These are phyloP conservation scores for Sugiyamaella paludigena DNA, from an alignment of 1,139 yeast species.

Conservation along the genomic window DNA sequence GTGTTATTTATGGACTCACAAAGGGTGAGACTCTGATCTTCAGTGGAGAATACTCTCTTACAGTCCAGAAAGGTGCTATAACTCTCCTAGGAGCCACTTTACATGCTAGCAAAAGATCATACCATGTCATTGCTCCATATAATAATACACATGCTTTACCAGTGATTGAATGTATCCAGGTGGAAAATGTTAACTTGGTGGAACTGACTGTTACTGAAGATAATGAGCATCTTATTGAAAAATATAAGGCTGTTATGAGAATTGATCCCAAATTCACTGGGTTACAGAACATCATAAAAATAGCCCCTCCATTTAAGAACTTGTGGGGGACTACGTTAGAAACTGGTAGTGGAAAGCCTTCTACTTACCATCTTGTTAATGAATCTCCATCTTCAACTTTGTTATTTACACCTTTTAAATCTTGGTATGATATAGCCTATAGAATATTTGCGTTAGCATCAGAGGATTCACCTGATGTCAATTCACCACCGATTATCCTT, in stretches of 20 bases:
- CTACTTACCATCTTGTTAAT: constrained; percentile 8
- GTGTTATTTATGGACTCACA: constrained; percentile 34
- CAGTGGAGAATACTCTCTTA: constrained; percentile 57
- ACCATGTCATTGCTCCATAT: constrained; percentile 45
- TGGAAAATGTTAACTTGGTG: constrained; percentile 38
- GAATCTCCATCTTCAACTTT: constrained; percentile 18
- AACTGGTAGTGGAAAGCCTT: neutral
- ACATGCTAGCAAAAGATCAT: constrained; percentile 23
- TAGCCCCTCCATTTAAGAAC: constrained; percentile 52
- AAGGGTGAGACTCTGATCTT: constrained; percentile 46
- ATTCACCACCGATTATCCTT: constrained; percentile 35
- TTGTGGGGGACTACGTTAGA: constrained; percentile 17
- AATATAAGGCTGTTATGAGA: constrained; percentile 47
- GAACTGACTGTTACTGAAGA: constrained; percentile 16
- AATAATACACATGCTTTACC: constrained; percentile 51
- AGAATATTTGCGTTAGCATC: constrained; percentile 13
- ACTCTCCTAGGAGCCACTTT: constrained; percentile 52
- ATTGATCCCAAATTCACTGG: constrained; percentile 41
- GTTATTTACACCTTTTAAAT: constrained; percentile 20
- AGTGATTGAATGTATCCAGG: constrained; percentile 50
- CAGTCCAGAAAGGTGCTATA: constrained; percentile 58
- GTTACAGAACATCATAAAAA: constrained; percentile 46
- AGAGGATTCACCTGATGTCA: neutral
- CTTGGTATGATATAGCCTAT: constrained; percentile 30
- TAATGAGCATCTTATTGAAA: constrained; percentile 20